phyloP scores from a whole-genome alignment of 1,139 yeast genomes.

The Hansenula lynferdii region DNA sequence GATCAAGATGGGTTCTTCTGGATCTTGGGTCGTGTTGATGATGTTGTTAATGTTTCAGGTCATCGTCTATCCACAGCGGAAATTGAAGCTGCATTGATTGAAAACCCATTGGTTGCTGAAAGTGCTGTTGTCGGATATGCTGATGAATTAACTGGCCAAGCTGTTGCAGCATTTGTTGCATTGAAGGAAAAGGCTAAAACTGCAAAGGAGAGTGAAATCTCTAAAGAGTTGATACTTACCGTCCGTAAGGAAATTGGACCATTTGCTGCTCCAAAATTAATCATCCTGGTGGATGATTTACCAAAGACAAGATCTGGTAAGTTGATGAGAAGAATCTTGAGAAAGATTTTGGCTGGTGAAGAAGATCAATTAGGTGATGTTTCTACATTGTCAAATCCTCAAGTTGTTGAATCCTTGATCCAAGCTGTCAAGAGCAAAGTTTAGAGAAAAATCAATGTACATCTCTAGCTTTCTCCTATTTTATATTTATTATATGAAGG shows the following conservation, averaged over 20 bases:
- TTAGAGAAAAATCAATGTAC: neutral
- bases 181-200: constrained; percentile 43
- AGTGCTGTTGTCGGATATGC: constrained; percentile 80
- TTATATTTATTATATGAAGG: neutral
- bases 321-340: constrained; percentile 77
- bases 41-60: constrained; percentile 78
- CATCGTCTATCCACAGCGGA: constrained; percentile 80
- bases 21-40: constrained; percentile 81
- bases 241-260: constrained; percentile 82
- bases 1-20: constrained; percentile 74
- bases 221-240: constrained; percentile 65
- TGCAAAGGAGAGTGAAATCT: constrained; percentile 36
- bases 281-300: constrained; percentile 67
- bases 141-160: constrained; percentile 79
- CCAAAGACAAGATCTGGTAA: constrained; percentile 85
- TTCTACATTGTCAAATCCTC: constrained; percentile 73
- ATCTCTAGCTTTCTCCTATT: neutral
- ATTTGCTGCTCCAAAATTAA: constrained; percentile 76
- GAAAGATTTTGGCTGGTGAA: constrained; percentile 75
- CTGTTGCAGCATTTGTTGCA: constrained; percentile 77
- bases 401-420: constrained; percentile 61
- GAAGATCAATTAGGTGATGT: constrained; percentile 76
- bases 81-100: constrained; percentile 74
- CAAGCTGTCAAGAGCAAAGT: constrained; percentile 42
- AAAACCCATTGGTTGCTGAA: constrained; percentile 66